A percentile compares a stretch with the other conserved stretches of the same genome.
Conservation (phyloP, 2,329 filamentous ascomycete genomes). For the Verticillium albo-atrum region DNA sequence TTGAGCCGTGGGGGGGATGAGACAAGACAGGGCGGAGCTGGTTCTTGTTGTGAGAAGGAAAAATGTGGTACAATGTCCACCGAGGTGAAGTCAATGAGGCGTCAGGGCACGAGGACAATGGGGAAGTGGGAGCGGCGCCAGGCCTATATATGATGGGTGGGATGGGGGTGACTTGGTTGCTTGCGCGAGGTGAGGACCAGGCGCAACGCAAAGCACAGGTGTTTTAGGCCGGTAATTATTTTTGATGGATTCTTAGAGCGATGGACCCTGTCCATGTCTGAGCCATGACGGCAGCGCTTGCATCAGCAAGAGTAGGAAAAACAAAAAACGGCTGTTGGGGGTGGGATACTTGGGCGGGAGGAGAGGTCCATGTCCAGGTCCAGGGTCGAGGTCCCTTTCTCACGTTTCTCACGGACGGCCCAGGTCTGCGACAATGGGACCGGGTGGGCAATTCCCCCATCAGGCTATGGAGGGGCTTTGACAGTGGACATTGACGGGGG, state of each 20-base stretch:
- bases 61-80: background rate
- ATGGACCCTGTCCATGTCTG: slow-evolving; percentile 13
- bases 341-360: slow-evolving; percentile 6
- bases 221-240: slow-evolving; percentile 3
- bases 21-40: background rate
- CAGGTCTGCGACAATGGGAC: slow-evolving; percentile 14
- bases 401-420: slow-evolving; percentile 2
- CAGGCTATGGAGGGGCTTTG: slow-evolving; percentile 15
- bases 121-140: background rate
- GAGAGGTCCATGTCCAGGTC: slow-evolving; percentile 5
- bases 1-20: background rate
- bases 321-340: slow-evolving; percentile 4
- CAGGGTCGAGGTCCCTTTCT: slow-evolving; percentile 13
- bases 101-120: background rate
- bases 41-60: background rate
- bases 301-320: slow-evolving; percentile 1
- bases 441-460: slow-evolving; percentile 13
- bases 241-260: slow-evolving; percentile 1
- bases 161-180: background rate
- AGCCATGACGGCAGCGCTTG: slow-evolving; percentile 16
- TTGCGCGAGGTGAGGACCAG: background rate
- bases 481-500: slow-evolving; percentile 10
- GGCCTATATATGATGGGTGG: slow-evolving; percentile 1
- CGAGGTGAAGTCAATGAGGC: background rate
- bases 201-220: background rate